A percentile compares a stretch with the other conserved stretches of the same genome.
phyloP scores from a whole-genome alignment of 257 asterid genomes.

The Fraxinus excelsior region DNA sequence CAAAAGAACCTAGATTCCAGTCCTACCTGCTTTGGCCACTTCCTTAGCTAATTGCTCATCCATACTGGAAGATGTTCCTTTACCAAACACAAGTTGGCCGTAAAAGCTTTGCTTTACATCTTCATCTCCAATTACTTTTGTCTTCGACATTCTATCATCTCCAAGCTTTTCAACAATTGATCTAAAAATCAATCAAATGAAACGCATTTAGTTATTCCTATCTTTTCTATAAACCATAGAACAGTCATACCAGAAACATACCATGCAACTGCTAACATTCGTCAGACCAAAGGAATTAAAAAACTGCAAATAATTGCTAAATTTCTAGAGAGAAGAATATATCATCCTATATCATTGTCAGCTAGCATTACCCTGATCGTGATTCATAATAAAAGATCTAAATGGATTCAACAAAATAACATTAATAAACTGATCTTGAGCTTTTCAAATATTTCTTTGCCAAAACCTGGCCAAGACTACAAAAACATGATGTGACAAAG shows the following conservation, averaged over 20 bases:
- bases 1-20: not conserved
- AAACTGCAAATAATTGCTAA: not conserved
- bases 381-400: not conserved
- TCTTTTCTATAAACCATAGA: conserved; percentile 4
- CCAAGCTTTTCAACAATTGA: conserved; percentile 80
- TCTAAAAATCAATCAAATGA: conserved; percentile 38
- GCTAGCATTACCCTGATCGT: not conserved
- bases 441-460: not conserved
- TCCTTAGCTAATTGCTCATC: conserved; percentile 84
- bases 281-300: not conserved
- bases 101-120: conserved; percentile 81
- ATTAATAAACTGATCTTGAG: not conserved
- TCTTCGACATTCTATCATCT: conserved; percentile 57
- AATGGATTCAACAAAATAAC: too few species aligned
- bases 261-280: conserved; percentile 5
- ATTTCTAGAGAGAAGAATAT: not conserved
- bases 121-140: conserved; percentile 60
- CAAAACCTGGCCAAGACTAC: not conserved
- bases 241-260: not conserved
- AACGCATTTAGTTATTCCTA: not conserved
- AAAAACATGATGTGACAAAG: not conserved
- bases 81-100: conserved; percentile 79
- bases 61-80: conserved; percentile 73
- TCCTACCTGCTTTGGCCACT: conserved; percentile 83
- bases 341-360: not conserved